Evolutionary conservation across 768 basidiomycete species (phyloP), one percentile per base, ranked within the genome.

Genomic region (Calocybe indica): DNA sequence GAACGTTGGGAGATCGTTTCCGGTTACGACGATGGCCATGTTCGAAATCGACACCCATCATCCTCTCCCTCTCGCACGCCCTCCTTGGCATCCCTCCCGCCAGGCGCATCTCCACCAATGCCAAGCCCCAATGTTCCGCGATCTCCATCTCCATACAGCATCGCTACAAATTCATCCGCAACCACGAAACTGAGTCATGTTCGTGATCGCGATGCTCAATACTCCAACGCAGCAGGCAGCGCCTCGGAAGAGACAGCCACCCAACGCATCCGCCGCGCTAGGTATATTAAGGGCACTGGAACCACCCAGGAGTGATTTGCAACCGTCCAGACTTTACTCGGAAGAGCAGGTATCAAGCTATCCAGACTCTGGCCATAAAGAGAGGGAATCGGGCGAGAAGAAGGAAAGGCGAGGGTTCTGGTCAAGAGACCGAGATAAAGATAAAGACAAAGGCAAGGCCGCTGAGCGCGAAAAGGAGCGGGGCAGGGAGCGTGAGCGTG

Each of bases 221-320:
- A 55, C 37, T 46, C 5, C 51, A 51, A 33, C 52, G 55, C 37
- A 49, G 42, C n/a, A 54, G 30, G 41, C 51, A 33, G 58, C 55
- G 56, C 37, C 43, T 43, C 54, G 52, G 13, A 63, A 60, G 52
- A 65, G 52, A 37, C 29, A 36, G 2, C 57, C 55, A 12, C 51
- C 60, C 6, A 52, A 61, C 45, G 62, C 67, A 1, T 67, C 67
- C 1, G 69, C 64, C 7, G 59, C 80, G 0, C 60, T 83, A 10
- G 77, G 75, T 13, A 82, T 85, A 39, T 67, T 86, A 47, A 71
- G 69, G 40, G 72, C 86, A 2, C 68, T 88, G 11, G 85, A 88
- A 47, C 83, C 86, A 0, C 72, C 42, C 10, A 34, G 40, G 22
- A 59, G 44, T 60, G 34, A 50, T 56, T 63, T 43, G 59, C 10